phyloP scores from a whole-genome alignment of 208 protist species.

The Crithidia acanthocephali region DNA sequence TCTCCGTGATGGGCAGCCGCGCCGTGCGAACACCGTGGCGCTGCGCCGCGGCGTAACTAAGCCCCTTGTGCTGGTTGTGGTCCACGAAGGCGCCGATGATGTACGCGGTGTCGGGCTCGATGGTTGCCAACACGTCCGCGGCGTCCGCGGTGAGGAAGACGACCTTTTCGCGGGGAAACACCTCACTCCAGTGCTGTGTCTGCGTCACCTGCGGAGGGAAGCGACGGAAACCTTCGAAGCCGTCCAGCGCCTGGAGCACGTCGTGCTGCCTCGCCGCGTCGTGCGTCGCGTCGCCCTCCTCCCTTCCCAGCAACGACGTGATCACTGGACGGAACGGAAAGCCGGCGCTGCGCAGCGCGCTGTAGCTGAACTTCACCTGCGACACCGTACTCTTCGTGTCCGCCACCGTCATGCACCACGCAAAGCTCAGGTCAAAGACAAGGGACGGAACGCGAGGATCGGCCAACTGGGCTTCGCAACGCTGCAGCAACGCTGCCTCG shows the following conservation, averaged over 20 bases:
- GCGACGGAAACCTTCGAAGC: constrained; percentile 75
- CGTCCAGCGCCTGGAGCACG: constrained; percentile 39
- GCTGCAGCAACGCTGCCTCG: constrained; percentile 30
- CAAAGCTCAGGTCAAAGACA: constrained; percentile 90
- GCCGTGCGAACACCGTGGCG: constrained; percentile 76
- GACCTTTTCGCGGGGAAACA: constrained; percentile 49
- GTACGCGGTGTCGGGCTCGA: constrained; percentile 71
- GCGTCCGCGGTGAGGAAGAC: constrained; percentile 87
- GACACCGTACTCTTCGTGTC: constrained; percentile 85
- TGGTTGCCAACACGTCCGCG: constrained; percentile 53
- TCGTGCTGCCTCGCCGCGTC: constrained; percentile 39
- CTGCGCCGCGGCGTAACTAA: constrained; percentile 57
- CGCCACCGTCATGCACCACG: constrained; percentile 79
- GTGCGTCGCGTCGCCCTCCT: constrained; percentile 28
- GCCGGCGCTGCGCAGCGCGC: constrained; percentile 54
- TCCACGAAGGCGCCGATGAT: constrained; percentile 92
- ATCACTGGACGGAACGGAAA: constrained; percentile 85
- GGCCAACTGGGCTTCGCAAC: constrained; percentile 40
- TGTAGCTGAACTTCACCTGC: constrained; percentile 90
- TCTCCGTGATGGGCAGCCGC: constrained; percentile 79
- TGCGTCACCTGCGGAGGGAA: constrained; percentile 51
- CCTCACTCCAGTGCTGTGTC: constrained; percentile 65
- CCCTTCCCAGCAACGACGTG: constrained; percentile 60
- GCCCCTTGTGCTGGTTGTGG: constrained; percentile 85
- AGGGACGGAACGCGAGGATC: constrained; percentile 54